A percentile compares a stretch with the other conserved stretches of the same genome.
phyloP scores from a whole-genome alignment of 208 protist genomes.

The Leptomonas pyrrhocoris region DNA sequence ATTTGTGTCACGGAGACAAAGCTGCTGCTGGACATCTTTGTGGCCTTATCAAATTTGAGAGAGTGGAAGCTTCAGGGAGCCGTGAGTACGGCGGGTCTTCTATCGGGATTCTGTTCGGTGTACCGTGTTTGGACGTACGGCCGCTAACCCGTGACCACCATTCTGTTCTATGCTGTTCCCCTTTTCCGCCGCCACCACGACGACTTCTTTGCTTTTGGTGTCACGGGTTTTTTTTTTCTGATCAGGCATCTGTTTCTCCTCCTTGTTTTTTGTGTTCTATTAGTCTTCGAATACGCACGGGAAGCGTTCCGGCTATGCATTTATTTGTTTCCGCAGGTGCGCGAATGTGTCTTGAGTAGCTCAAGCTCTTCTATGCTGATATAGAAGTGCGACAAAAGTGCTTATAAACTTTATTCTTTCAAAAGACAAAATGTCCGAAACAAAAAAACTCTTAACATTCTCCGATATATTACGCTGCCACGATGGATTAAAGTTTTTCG shows the following conservation, averaged over 20 bases:
- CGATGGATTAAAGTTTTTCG: too few species aligned
- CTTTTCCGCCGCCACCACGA: not conserved
- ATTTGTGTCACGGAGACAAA: conserved; percentile 89
- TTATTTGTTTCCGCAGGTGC: not conserved
- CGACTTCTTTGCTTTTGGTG: conserved; percentile 6
- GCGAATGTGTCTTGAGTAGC: not conserved
- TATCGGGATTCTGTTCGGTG: conserved; percentile 87
- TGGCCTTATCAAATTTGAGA: conserved; percentile 64
- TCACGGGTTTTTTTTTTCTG: conserved; percentile 2
- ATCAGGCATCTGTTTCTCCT: not conserved
- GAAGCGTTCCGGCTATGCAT: not conserved
- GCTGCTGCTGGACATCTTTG: conserved; percentile 88
- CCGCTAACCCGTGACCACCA: conserved; percentile 44
- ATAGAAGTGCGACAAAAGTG: conserved; percentile 14
- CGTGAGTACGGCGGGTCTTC: conserved; percentile 78
- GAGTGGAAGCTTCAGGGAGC: conserved; percentile 70
- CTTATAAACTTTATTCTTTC: conserved; percentile 4
- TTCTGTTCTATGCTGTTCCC: not conserved
- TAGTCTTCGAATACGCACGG: too few species aligned
- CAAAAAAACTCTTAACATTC: conserved; percentile 2
- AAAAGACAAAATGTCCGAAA: not conserved
- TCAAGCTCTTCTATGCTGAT: not conserved
- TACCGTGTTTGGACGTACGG: conserved; percentile 93
- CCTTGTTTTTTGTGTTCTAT: too few species aligned
- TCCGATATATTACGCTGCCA: too few species aligned